Conservation (phyloP, 306 rosid genomes). For the Quercus cerris region DNA sequence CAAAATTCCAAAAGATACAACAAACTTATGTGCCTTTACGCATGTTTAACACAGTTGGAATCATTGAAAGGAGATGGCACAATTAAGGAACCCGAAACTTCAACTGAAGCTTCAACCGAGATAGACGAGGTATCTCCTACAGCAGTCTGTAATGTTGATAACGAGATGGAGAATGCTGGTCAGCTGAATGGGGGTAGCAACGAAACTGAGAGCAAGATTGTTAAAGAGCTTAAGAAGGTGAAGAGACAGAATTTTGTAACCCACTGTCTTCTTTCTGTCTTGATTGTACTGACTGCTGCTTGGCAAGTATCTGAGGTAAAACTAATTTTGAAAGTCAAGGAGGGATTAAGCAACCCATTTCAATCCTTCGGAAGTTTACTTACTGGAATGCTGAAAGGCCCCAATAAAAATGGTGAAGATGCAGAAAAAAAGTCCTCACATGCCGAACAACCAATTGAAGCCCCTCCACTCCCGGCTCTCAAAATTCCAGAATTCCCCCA, state of each 20-base stretch:
- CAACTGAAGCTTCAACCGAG: slow-evolving; percentile 26
- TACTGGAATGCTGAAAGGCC: slow-evolving; percentile 27
- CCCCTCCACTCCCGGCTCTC: slow-evolving; percentile 32
- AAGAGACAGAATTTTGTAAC: slow-evolving; percentile 70
- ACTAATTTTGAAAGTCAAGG: slow-evolving; percentile 47
- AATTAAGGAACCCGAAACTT: slow-evolving; percentile 18
- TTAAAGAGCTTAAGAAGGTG: slow-evolving; percentile 59
- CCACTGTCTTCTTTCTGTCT: slow-evolving; percentile 78
- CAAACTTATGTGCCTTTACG: neutral
- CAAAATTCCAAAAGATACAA: neutral
- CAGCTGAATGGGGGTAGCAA: neutral
- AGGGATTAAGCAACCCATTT: slow-evolving; percentile 61
- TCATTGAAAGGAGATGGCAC: slow-evolving; percentile 32
- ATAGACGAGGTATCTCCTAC: slow-evolving; percentile 8
- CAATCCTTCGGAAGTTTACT: slow-evolving; percentile 41
- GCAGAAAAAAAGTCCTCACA: slow-evolving; percentile 18
- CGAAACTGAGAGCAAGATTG: slow-evolving; percentile 42
- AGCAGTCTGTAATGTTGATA: slow-evolving; percentile 4
- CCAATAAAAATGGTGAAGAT: slow-evolving; percentile 16
- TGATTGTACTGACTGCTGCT: slow-evolving; percentile 66
- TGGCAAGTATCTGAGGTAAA: slow-evolving; percentile 85
- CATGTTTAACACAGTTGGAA: slow-evolving; percentile 41
- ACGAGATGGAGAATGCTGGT: slow-evolving; percentile 8
- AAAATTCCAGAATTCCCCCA: slow-evolving; percentile 38
- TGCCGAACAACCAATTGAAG: neutral